Percentiles rank a stretch among this genome's conserved stretches.
phyloP scores from a whole-genome alignment of 1,284 basidiomycete genomes.

The Fistulinella cinereoalba region DNA sequence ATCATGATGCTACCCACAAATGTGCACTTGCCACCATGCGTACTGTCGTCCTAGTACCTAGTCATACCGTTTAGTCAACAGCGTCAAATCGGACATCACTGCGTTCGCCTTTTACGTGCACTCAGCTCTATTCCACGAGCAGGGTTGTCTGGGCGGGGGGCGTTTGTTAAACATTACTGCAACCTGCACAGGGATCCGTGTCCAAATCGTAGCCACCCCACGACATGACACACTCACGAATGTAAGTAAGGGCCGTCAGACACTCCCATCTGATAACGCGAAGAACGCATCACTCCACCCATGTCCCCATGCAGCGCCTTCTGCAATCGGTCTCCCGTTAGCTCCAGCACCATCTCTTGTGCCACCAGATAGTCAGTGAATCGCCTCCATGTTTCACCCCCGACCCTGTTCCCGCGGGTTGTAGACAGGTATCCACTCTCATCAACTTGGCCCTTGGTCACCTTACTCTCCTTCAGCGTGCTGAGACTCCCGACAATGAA shows the following conservation, averaged over 20 bases:
- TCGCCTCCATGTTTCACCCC: slow-evolving; percentile 56
- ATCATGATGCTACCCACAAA: not conserved
- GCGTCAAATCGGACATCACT: not conserved
- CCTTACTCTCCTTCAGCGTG: slow-evolving; percentile 58
- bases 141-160: not conserved
- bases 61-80: not conserved
- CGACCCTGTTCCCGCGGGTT: slow-evolving; percentile 43
- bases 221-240: slow-evolving; percentile 11
- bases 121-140: not conserved
- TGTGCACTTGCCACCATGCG: too few species aligned
- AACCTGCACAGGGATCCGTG: not conserved
- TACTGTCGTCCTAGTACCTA: too few species aligned
- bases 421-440: slow-evolving; percentile 13
- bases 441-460: slow-evolving; percentile 17
- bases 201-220: slow-evolving; percentile 1
- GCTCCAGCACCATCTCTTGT: slow-evolving; percentile 48
- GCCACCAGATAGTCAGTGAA: slow-evolving; percentile 55
- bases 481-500: slow-evolving; percentile 78
- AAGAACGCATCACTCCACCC: slow-evolving; percentile 16
- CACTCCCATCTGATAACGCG: slow-evolving; percentile 6
- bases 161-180: too few species aligned
- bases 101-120: not conserved
- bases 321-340: slow-evolving; percentile 45
- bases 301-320: slow-evolving; percentile 48
- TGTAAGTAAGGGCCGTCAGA: slow-evolving; percentile 11